These are phyloP conservation scores for Fomes fomentarius DNA, from an alignment of 1,284 basidiomycete species.

Conservation along the genomic window DNA sequence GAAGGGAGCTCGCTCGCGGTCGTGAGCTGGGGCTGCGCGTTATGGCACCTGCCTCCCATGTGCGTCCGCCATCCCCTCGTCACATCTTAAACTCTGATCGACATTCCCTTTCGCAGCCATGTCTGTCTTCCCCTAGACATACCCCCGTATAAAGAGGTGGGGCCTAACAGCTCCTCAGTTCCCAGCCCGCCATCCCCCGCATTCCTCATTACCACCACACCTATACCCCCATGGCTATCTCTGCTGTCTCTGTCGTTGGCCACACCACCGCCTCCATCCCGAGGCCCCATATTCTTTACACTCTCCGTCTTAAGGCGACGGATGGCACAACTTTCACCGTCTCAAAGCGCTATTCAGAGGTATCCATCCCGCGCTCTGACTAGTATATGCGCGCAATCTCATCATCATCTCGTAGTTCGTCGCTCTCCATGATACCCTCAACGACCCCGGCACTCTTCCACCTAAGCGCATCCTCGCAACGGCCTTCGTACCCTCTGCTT, in stretches of 20 bases:
- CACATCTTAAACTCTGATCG: slow-evolving; percentile 9
- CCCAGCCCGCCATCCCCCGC: not conserved
- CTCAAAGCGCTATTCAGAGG: slow-evolving; percentile 55
- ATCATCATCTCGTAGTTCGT: slow-evolving; percentile 44
- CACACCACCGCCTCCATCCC: slow-evolving; percentile 57
- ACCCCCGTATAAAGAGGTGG: slow-evolving; percentile 11
- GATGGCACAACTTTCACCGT: slow-evolving; percentile 38
- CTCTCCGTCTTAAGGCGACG: slow-evolving; percentile 39
- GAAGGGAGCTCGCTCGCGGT: too few species aligned
- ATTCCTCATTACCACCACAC: not conserved
- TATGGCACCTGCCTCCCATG: slow-evolving; percentile 11
- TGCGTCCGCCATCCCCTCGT: slow-evolving; percentile 5
- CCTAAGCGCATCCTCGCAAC: slow-evolving; percentile 52
- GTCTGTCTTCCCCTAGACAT: slow-evolving; percentile 11
- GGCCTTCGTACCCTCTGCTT: slow-evolving; percentile 52
- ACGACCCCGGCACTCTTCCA: slow-evolving; percentile 44
- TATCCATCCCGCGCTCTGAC: slow-evolving; percentile 25
- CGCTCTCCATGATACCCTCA: slow-evolving; percentile 41
- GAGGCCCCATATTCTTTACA: slow-evolving; percentile 53
- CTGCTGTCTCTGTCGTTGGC: slow-evolving; percentile 35
- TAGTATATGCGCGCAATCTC: not conserved
- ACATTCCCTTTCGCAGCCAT: slow-evolving; percentile 15
- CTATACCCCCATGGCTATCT: slow-evolving; percentile 22
- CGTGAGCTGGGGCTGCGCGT: not conserved
- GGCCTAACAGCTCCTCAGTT: not conserved